phyloP scores from a whole-genome alignment of 2,329 filamentous ascomycete genomes.

The Aspergillus sp. region DNA sequence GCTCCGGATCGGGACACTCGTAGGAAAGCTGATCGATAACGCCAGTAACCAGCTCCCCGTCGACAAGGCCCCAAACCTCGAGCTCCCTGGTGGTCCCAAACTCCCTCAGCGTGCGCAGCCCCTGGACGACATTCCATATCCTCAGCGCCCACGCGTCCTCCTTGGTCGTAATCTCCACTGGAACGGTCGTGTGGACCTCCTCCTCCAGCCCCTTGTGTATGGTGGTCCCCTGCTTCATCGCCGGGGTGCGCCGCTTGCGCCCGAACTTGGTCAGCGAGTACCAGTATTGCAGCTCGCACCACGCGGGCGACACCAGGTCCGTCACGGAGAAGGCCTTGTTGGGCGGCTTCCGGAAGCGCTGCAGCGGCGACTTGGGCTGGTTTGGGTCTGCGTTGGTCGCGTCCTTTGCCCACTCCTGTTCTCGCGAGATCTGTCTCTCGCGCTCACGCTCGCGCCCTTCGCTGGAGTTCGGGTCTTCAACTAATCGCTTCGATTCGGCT shows the following conservation, averaged over 20 bases:
- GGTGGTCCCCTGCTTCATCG: slow-evolving; percentile 73
- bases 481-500: slow-evolving; percentile 52
- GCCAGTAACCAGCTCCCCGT: slow-evolving; percentile 76
- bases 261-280: slow-evolving; percentile 74
- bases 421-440: slow-evolving; percentile 18
- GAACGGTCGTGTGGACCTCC: slow-evolving; percentile 68
- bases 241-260: slow-evolving; percentile 61
- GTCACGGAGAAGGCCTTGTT: slow-evolving; percentile 76
- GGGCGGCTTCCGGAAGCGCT: slow-evolving; percentile 68
- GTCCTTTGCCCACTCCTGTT: slow-evolving; percentile 17
- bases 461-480: slow-evolving; percentile 37
- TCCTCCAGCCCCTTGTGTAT: slow-evolving; percentile 80
- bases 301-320: slow-evolving; percentile 78
- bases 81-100: slow-evolving; percentile 65
- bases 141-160: slow-evolving; percentile 76
- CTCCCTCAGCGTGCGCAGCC: slow-evolving; percentile 62
- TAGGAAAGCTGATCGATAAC: slow-evolving; percentile 81
- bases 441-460: slow-evolving; percentile 26
- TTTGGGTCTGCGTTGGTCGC: slow-evolving; percentile 26
- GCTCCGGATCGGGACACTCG: slow-evolving; percentile 61
- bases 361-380: slow-evolving; percentile 51
- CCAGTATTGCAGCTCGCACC: slow-evolving; percentile 93
- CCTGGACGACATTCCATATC: slow-evolving; percentile 87
- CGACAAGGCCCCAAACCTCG: slow-evolving; percentile 75
- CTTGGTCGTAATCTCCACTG: slow-evolving; percentile 59